Base-by-base conservation (phyloP, 2,329 filamentous ascomycete genomes). In the Hymenotorrendiella dingleyae region DNA sequence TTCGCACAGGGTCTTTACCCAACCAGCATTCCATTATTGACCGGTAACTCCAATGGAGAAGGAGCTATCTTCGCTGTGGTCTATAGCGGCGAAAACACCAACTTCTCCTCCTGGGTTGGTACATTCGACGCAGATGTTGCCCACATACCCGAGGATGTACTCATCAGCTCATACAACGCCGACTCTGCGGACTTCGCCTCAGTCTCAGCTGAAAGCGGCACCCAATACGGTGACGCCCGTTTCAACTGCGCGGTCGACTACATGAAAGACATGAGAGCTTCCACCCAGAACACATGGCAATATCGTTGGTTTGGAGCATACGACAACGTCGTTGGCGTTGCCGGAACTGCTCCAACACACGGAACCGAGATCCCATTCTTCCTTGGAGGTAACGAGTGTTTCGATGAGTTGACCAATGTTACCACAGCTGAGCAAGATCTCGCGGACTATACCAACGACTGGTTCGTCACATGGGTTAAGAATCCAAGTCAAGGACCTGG, bases 391-490 rank as follows among this genome's bases (percentile, higher is more conserved):
- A 69, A 69, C 23, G 66, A 68, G 46, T 67, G 63, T 46, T 70
- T 70, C 41, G 51, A 54, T 10, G 46, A 51, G 0, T 50, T 64
- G 0, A 30, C 42, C 1, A 53, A 49, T 6, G 65, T 69, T 10
- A 69, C 66, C 2, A 49, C 52, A 0, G 63, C 54, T 0, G 55
- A 68, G 39, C 67, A 70, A 40, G 63, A 59, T 1, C 54, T 70
- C 10, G 67, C 67, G 3, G 64, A 69, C 43, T 66, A 57, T 9
- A 64, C 64, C 22, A 62, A 69, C 36, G 56, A 60, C 36, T 69
- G 66, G 66, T 66, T 70, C 20, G 64, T 70, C 2, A 50, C 54
- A 3, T 70, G 66, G 65, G 67, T 70, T 48, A 70, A 69, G 57
- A 60, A 68, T 48, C 67, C 67, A 0, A 44, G 58, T 21, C 63